Evolutionary conservation across 805 yeast genomes (phyloP), one percentile per base, ranked within the genome.

Genomic region (Candida broadrunensis): DNA sequence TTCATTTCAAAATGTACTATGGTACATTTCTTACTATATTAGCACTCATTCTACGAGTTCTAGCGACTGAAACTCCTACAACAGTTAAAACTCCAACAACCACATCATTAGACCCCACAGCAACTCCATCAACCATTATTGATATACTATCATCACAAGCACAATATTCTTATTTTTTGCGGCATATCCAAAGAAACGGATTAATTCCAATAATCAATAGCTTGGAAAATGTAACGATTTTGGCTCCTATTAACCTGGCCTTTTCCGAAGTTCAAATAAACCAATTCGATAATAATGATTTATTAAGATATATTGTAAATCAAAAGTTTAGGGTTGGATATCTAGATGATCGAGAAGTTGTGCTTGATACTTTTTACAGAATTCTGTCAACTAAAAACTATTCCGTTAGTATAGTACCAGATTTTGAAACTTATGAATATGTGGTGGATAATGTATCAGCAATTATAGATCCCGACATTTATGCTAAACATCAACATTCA

Each of bases 221-320:
- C 16, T 56, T 83, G 44, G 63, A 65, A 18, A 83, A 85, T 55
- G 77, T 83, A 42, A 86, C 96, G 0, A 60, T 88, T n/a, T 56
- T 85, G 31, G 95, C 95, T 1, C 95, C 96, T 0, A 73, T 83
- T 11, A 88, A 88, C 55, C 80, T 83, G 48, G 96, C 96, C 1
- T 86, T 85, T 58, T 68, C 65, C 4, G 54, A 55, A 15, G 31
- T 33, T 27, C 33, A 34, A 13, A 23, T 5, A 15, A 3, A 26
- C 8, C 42, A 43, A 8, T 12, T 15, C 8, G 40, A 43, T 20
- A 41, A 46, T 6, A 40, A 52, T 26, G 47, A 43, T 34, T 35
- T 55, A 21, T 25, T 57, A 26, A 54, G 70, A 7, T 70, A 70
- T 42, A 54, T 70, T 21, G 51, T 65, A 13, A 50, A 53, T 47